Conservation (phyloP, 2,329 filamentous ascomycete genomes). For the Curvularia lunata region DNA sequence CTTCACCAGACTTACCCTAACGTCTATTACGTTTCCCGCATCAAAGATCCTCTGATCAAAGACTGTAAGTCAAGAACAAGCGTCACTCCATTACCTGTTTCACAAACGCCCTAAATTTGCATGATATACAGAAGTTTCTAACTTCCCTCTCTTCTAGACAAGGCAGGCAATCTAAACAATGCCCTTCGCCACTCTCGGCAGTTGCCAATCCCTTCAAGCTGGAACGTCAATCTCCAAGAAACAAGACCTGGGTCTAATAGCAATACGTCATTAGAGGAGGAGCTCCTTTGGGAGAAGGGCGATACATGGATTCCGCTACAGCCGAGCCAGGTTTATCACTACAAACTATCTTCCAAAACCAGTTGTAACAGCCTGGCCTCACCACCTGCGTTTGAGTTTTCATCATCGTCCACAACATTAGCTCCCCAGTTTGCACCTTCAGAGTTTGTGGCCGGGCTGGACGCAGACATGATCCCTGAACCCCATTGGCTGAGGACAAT, state of each 20-base stretch:
- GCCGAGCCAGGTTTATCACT: constrained; percentile 1
- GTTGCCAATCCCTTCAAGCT: not conserved
- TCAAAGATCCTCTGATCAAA: not conserved
- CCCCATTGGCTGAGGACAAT: constrained; percentile 55
- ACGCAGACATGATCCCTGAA: constrained; percentile 73
- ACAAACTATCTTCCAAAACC: not conserved
- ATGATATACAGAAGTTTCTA: constrained; percentile 54
- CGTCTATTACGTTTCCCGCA: constrained; percentile 47
- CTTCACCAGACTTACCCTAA: constrained; percentile 50
- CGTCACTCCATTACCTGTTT: not conserved
- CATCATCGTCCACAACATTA: not conserved
- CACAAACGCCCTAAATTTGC: constrained; percentile 23
- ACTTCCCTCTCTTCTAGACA: constrained; percentile 36
- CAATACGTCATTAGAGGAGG: not conserved
- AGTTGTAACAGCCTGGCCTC: not conserved
- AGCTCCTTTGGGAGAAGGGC: not conserved
- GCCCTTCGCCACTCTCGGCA: constrained; percentile 41
- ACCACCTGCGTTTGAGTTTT: not conserved
- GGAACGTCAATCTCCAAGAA: not conserved
- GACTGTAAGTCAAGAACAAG: not conserved
- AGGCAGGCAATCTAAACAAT: constrained; percentile 69
- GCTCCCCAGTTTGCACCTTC: constrained; percentile 41
- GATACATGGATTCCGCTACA: constrained; percentile 50
- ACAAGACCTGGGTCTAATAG: not conserved
- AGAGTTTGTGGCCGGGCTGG: constrained; percentile 67